Base-by-base conservation (phyloP, 192 early-diverging fungal species). In the Geosiphon pyriformis region DNA sequence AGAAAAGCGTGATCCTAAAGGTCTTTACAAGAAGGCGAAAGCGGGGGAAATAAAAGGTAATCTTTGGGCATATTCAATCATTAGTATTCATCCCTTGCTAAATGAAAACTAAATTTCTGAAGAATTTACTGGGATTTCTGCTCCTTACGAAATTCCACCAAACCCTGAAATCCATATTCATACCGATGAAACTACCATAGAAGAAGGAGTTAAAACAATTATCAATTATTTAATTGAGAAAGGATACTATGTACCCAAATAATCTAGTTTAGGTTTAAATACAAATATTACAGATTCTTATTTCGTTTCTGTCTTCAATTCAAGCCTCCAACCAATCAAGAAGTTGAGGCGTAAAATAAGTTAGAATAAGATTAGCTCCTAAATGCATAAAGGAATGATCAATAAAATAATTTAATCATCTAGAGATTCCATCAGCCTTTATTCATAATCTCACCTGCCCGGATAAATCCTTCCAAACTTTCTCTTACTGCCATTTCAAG, bases 91-190 rank as follows among this genome's bases (percentile, higher is more conserved):
- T 42, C 37, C 37, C 37, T 42, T 42, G 6, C 37, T n/a, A n/a
- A n/a, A n/a, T n/a, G n/a, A n/a, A n/a, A n/a, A n/a, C n/a, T n/a
- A n/a, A n/a, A n/a, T n/a, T n/a, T n/a, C n/a, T 32, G 4, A 61
- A 77, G 91, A 92, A 72, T 97, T 95, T 72, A 95, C 94, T n/a
- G 94, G 93, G 29, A 91, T 95, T 77, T 88, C 89, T 69, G 88
- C 91, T 25, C 92, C 93, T 17, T 95, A 97, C 67, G 94, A 97
- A 77, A 88, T 85, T 8, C 94, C 94, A 3, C 70, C 78, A 56
- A 76, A 73, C 11, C 87, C 94, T 6, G 94, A 97, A 76, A 78
- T 97, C 29, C 92, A 94, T 70, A 82, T 97, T 69, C 80, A 81
- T 59, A 94, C 90, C 10, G 84, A 94, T 65, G 65, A 86, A 79